These are phyloP conservation scores for Potentilla sterilis DNA, from an alignment of 306 rosid genomes.

Conservation along the genomic window DNA sequence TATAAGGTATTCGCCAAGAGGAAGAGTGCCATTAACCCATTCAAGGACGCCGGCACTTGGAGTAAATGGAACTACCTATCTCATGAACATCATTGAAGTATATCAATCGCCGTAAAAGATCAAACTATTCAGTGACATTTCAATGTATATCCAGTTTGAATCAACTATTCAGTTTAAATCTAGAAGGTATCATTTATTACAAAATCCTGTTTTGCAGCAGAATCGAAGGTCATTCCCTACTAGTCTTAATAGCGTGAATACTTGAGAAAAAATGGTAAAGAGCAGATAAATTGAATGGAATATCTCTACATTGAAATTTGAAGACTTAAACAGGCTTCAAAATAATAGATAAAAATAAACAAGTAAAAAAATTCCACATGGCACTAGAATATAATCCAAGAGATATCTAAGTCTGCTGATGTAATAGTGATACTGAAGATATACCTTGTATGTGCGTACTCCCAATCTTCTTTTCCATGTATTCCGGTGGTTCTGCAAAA, in stretches of 20 bases:
- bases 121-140: no score
- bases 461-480: conserved; percentile 85
- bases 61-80: conserved; percentile 92
- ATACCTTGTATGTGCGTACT: conserved; percentile 90
- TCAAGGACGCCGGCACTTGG: conserved; percentile 99
- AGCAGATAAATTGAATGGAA: not conserved
- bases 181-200: not conserved
- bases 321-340: not conserved
- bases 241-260: conserved; percentile 4
- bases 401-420: not conserved
- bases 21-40: conserved; percentile 94
- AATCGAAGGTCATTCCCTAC: not conserved
- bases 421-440: conserved; percentile 16
- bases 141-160: not conserved
- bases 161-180: not conserved
- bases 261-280: not conserved
- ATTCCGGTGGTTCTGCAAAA: conserved; percentile 74
- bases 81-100: conserved; percentile 13
- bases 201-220: not conserved
- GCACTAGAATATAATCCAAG: conserved; percentile 3
- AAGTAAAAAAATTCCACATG: not conserved
- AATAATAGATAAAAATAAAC: not conserved
- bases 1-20: no score
- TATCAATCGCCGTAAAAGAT: not conserved
- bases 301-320: not conserved